Percentiles rank a stretch among this genome's conserved stretches.
Evolutionary conservation across 169 alveolate genomes (phyloP).

Genomic region (Eimeria necatrix): DNA sequence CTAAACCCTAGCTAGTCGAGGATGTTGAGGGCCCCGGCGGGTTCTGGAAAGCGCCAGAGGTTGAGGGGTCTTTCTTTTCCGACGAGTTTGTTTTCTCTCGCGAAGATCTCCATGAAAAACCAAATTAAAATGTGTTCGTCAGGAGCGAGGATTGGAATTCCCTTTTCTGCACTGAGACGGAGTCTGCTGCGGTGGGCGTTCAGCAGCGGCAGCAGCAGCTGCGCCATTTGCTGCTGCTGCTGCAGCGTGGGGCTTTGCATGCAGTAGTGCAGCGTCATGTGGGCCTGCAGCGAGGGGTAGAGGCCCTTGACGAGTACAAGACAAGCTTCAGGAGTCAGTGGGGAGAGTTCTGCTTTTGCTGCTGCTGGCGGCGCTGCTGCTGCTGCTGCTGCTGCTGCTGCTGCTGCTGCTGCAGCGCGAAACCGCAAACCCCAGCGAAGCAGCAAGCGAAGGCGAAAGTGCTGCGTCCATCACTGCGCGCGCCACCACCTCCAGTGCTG

Average conservation of each 20-base stretch:
- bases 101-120: background rate
- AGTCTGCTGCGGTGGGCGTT: slow-evolving; percentile 21
- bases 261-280: background rate
- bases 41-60: slow-evolving; percentile 4
- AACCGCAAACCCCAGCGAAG: background rate
- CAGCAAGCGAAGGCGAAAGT: background rate
- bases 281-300: slow-evolving; percentile 21
- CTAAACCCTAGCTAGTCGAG: background rate
- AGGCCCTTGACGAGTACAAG: background rate
- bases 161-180: background rate
- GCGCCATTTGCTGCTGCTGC: background rate
- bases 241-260: background rate
- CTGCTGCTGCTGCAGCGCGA: too few species aligned
- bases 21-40: slow-evolving; percentile 1
- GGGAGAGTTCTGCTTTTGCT: background rate
- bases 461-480: background rate
- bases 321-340: background rate
- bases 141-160: background rate
- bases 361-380: background rate
- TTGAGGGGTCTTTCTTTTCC: background rate
- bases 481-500: background rate
- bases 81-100: background rate
- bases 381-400: too few species aligned
- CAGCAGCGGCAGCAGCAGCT: background rate
- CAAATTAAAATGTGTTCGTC: background rate